Base-by-base conservation (phyloP, 495 filamentous ascomycete species). In the Amorphotheca resinae region DNA sequence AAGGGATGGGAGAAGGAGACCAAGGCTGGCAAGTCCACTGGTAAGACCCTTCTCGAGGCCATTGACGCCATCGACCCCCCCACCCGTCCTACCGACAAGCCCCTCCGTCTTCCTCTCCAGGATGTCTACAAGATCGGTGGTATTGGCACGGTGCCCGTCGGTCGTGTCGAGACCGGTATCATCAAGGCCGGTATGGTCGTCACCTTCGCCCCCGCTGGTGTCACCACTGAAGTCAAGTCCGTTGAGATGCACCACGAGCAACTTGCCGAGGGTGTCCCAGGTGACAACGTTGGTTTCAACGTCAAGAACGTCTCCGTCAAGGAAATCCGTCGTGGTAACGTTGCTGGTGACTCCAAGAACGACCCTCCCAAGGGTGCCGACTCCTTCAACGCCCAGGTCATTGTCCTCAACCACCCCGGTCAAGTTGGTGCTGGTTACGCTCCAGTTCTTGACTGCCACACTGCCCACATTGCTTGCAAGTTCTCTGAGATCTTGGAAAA, bases 251-350 rank as follows among this genome's bases (percentile, higher is more conserved):
- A 95, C 77, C 91, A 98, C 85, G 89, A 96, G 74, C 88, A 95
- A 81, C 87, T 98, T 63, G 63, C 69, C 59, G 84, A 93, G 76
- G 91, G 91, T 84, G 59, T 86, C 52, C 93, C 91, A 55, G 91
- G 91, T 73, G 91, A 98, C 80, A 98, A 98, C 73, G 91, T 98
- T 63, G 91, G 91, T 58, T 98, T 98, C 87, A 98, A 98, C 82
- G 93, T 98, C 73, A 95, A 95, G 89, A 98, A 98, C 91, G 91
- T 98, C 59, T 96, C 91, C 65, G 93, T 98, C 73, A 98, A 98
- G 85, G 91, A 98, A 67, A 93, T 98, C 64, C 91, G 91, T 70
- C 91, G 91, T 89, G 91, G 91, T 66, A 98, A 96, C 78, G 93
- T 98, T 63, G 85, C 86, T 61, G 84, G 85, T 79, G 91, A 98